phyloP scores from a whole-genome alignment of 1,284 basidiomycete species.

The Rhodofomes roseus region DNA sequence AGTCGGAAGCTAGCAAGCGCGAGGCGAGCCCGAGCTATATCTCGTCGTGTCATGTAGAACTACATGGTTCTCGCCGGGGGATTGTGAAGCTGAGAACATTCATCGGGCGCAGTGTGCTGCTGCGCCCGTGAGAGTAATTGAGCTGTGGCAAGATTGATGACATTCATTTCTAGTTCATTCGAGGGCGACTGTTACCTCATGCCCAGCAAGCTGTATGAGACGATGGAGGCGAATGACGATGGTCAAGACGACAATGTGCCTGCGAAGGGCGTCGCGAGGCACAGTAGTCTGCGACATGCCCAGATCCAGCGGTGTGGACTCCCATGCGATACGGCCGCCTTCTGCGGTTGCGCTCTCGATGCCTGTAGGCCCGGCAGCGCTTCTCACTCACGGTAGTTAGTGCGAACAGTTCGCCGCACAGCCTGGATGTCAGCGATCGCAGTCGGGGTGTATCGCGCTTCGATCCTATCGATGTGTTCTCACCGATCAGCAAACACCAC shows the following conservation, averaged over 20 bases:
- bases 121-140: neutral
- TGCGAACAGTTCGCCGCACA: neutral
- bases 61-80: neutral
- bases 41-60: too few species aligned
- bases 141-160: neutral
- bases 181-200: neutral
- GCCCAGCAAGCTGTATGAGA: neutral
- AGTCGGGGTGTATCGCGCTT: neutral
- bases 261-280: neutral
- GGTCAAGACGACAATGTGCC: neutral
- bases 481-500: neutral
- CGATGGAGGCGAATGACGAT: neutral
- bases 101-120: neutral
- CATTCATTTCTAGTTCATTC: conserved; percentile 1
- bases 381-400: neutral
- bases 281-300: neutral
- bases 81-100: neutral
- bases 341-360: neutral
- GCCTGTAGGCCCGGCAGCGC: neutral
- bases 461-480: neutral
- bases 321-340: neutral
- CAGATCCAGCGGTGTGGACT: neutral
- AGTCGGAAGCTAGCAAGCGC: neutral
- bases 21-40: neutral
- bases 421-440: neutral